Evolutionary conservation across 371 early-diverging fungal genomes (phyloP), one percentile per base, ranked within the genome.

Genomic region (Haplosporangium sp.): DNA sequence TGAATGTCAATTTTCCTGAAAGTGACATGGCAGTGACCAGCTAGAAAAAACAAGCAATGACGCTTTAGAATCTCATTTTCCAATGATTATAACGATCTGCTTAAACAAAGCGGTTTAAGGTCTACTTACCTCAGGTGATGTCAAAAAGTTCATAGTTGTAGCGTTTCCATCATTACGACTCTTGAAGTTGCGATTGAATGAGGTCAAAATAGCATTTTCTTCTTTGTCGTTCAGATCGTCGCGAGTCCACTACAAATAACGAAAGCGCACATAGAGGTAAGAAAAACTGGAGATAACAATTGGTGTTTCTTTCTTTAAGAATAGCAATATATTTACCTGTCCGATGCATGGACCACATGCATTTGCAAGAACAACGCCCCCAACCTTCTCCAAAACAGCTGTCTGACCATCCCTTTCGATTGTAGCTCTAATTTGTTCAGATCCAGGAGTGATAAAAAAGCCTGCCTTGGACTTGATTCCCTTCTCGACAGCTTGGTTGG

Each of bases 141-240:
- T 93, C 81, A 98, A 88, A 76, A 98, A 98, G 88, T 94, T 93
- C 91, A 95, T 93, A 57, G 98, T 98, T 63, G 92, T 90, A 47
- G 98, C 91, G 85, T 96, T 96, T 67, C 95, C 97, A 83, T 98
- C 98, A 84, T 98, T 98, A 74, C 98, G 93, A 63, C 93, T 94
- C 61, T 93, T 92, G 88, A 98, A 98, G 89, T 98, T 98, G 83
- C 98, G 95, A 89, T 98, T 98, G 89, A 95, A 98, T 11, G 97
- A 97, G 27, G 96, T 95, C 72, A 98, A 82, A 61, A 98, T 98
- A 15, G 96, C 92, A 87, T 98, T 98, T 60, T 90, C 89, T 57
- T 90, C 90, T 56, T 87, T 88, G 64, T 87, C 87, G 66, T 89
- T 84, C 59, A 92, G 76, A 79, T 93, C 95, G 45, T 88, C 87